Percentiles rank a stretch among this genome's conserved stretches.
These are phyloP conservation scores for Exobasidium rhododendri DNA, from an alignment of 1,284 basidiomycete genomes.

Conservation along the genomic window DNA sequence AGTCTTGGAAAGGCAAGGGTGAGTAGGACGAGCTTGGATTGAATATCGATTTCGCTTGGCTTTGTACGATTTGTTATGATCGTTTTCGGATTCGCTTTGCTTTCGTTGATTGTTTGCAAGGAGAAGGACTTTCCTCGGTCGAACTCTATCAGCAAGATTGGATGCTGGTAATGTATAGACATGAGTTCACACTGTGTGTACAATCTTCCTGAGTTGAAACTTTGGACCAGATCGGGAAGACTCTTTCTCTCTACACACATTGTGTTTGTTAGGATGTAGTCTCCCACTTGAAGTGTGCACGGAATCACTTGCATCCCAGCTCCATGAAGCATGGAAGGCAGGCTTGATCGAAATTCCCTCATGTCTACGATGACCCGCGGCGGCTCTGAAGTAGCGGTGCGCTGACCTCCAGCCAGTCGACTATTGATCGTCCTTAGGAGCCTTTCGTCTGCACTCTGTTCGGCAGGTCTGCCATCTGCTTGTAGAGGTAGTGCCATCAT, in stretches of 20 bases:
- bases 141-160: slow-evolving; percentile 94
- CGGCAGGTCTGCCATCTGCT: slow-evolving; percentile 66
- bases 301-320: slow-evolving; percentile 78
- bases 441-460: slow-evolving; percentile 53
- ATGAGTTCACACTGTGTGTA: slow-evolving; percentile 97
- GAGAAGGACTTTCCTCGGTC: slow-evolving; percentile 95
- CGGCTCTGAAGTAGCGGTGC: slow-evolving; percentile 64
- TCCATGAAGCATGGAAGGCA: slow-evolving; percentile 86
- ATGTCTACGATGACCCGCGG: slow-evolving; percentile 90
- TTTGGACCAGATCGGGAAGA: slow-evolving; percentile 80
- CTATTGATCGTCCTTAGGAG: slow-evolving; percentile 82
- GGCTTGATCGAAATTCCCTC: slow-evolving; percentile 88
- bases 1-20: slow-evolving; percentile 84
- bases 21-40: slow-evolving; percentile 85
- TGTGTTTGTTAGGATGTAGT: slow-evolving; percentile 91
- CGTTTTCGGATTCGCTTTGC: slow-evolving; percentile 17
- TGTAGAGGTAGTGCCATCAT: slow-evolving; percentile 85
- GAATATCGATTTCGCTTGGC: slow-evolving; percentile 60
- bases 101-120: slow-evolving; percentile 49
- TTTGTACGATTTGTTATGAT: slow-evolving; percentile 56
- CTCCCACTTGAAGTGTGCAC: slow-evolving; percentile 86
- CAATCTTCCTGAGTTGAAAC: slow-evolving; percentile 88
- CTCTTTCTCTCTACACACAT: slow-evolving; percentile 97
- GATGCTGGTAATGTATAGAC: slow-evolving; percentile 91
- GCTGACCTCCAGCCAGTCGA: slow-evolving; percentile 79